Percentiles rank a stretch among this genome's conserved stretches.
These are phyloP conservation scores for Cyberlindnera veronae DNA, from an alignment of 805 yeast species.

Conservation along the genomic window DNA sequence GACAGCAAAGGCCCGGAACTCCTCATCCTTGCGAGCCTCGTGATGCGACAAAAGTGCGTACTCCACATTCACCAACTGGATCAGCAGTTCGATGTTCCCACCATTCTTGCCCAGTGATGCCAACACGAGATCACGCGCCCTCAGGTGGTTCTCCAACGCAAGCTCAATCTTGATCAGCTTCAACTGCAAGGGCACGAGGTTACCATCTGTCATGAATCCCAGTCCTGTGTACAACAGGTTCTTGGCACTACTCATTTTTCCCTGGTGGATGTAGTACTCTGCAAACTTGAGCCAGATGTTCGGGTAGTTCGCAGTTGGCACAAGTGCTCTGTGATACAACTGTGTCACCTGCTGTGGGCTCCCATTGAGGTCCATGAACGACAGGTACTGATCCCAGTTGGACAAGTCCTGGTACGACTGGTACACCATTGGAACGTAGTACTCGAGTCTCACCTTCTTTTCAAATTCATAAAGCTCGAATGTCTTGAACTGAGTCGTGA, in stretches of 20 bases:
- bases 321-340: constrained; percentile 46
- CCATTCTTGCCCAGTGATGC: constrained; percentile 29
- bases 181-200: constrained; percentile 28
- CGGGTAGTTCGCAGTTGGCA: constrained; percentile 42
- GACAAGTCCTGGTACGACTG: constrained; percentile 45
- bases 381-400: constrained; percentile 57
- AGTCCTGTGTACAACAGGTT: constrained; percentile 37
- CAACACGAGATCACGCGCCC: constrained; percentile 31
- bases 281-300: constrained; percentile 49
- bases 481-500: constrained; percentile 50
- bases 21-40: constrained; percentile 1
- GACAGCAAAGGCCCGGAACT: constrained; percentile 3
- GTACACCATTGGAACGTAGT: constrained; percentile 33
- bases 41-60: constrained; percentile 19
- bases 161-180: constrained; percentile 45
- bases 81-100: constrained; percentile 32
- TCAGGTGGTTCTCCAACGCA: constrained; percentile 31
- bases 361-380: constrained; percentile 42
- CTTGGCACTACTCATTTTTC: constrained; percentile 35
- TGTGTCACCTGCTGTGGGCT: constrained; percentile 22
- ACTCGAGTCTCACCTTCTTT: constrained; percentile 35
- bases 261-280: constrained; percentile 35
- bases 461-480: constrained; percentile 51
- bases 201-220: constrained; percentile 20
- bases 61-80: constrained; percentile 43